phyloP scores from a whole-genome alignment of 768 basidiomycete species.

The Cystobasidium onofrii region DNA sequence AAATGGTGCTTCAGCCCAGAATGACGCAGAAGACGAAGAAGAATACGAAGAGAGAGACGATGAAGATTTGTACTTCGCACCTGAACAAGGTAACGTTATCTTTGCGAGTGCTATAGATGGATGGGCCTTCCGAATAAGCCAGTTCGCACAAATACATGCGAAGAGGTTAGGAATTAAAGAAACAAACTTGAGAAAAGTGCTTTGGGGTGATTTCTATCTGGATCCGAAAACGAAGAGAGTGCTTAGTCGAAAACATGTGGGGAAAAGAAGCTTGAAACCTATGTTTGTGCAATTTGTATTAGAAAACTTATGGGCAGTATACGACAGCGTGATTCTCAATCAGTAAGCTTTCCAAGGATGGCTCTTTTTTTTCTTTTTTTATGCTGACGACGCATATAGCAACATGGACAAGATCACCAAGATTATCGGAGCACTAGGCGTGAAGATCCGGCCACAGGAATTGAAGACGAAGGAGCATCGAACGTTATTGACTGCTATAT shows the following conservation, averaged over 20 bases:
- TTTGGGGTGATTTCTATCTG: conserved; percentile 97
- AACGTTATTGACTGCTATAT: conserved; percentile 72
- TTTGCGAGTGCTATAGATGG: conserved; percentile 94
- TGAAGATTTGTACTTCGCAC: conserved; percentile 94
- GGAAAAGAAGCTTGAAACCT: conserved; percentile 76
- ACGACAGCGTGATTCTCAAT: conserved; percentile 77
- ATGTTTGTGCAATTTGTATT: conserved; percentile 94
- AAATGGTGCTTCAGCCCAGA: conserved; percentile 15
- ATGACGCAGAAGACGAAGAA: conserved; percentile 45
- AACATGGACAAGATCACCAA: conserved; percentile 81
- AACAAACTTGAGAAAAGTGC: conserved; percentile 66
- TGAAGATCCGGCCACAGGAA: conserved; percentile 80
- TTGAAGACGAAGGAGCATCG: conserved; percentile 83
- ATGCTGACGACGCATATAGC: conserved; percentile 48
- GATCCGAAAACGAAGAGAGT: conserved; percentile 93
- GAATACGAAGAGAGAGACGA: conserved; percentile 92
- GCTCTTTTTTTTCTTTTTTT: background rate
- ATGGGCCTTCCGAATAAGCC: conserved; percentile 90
- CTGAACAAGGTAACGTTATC: conserved; percentile 87
- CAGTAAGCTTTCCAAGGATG: conserved; percentile 82
- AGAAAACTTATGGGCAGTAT: conserved; percentile 95
- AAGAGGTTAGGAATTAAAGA: conserved; percentile 85
- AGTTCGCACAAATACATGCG: conserved; percentile 87
- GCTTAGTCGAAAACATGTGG: conserved; percentile 77
- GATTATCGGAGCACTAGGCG: conserved; percentile 69